Conservation (phyloP, 139 green algal genomes). For the Ettlia oleoabundans region DNA sequence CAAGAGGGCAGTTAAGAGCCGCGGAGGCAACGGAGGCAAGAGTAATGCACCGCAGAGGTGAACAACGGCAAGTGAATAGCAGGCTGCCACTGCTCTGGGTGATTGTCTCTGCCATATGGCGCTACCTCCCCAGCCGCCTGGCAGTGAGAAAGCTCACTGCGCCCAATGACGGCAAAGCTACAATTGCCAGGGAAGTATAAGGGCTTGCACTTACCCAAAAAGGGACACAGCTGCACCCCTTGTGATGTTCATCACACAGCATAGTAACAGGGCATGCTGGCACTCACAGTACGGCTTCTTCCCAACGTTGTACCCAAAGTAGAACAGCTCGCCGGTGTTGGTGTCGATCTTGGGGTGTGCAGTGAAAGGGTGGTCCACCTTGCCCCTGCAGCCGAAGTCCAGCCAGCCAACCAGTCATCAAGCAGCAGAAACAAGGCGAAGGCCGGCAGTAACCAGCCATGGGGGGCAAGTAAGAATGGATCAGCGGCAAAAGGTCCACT, state of each 20-base stretch:
- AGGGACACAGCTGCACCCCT: neutral
- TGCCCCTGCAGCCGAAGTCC: neutral
- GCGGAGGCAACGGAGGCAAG: neutral
- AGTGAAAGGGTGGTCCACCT: constrained; percentile 67
- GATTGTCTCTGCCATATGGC: too few relatives aligned
- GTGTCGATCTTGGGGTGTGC: constrained; percentile 87
- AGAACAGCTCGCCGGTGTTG: constrained; percentile 52
- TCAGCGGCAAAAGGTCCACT: too few relatives aligned
- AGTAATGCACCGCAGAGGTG: neutral
- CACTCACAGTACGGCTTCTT: constrained; percentile 34
- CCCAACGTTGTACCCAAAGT: constrained; percentile 61
- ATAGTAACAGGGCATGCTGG: neutral
- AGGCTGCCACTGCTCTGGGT: too few relatives aligned
- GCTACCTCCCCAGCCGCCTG: too few relatives aligned
- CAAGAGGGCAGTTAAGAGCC: neutral
- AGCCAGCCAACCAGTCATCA: neutral
- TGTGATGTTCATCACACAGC: neutral
- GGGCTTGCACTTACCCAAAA: neutral
- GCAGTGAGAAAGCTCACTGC: too few relatives aligned
- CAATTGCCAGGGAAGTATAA: too few relatives aligned
- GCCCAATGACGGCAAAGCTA: too few relatives aligned
- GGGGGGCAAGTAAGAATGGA: neutral
- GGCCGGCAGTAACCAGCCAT: too few relatives aligned
- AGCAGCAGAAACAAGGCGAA: neutral
- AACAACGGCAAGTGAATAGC: too few relatives aligned